Conservation (phyloP, 2,329 filamentous ascomycete genomes). For the Phoma sp. region DNA sequence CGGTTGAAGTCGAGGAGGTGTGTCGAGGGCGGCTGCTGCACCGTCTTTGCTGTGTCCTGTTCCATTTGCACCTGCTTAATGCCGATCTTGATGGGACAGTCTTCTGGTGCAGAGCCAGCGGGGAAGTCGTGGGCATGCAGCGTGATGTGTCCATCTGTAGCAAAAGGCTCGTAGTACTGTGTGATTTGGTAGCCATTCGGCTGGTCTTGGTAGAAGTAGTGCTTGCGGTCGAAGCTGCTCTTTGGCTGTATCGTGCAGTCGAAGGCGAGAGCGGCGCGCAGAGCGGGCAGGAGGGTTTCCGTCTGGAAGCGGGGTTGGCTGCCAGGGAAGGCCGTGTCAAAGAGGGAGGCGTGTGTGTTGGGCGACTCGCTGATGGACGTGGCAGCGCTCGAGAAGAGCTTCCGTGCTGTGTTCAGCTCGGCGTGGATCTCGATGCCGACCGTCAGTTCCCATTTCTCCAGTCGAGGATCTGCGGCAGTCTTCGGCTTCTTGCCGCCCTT, state of each 20-base stretch:
- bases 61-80: slow-evolving; percentile 97
- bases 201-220: slow-evolving; percentile 99
- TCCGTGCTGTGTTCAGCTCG: slow-evolving; percentile 85
- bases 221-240: slow-evolving; percentile 92
- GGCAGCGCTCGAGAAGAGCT: slow-evolving; percentile 79
- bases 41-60: slow-evolving; percentile 95
- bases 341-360: slow-evolving; percentile 86
- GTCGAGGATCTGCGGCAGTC: slow-evolving; percentile 25
- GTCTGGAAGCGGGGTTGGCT: slow-evolving; percentile 85
- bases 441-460: slow-evolving; percentile 83
- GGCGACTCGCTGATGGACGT: slow-evolving; percentile 65
- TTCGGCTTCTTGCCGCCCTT: slow-evolving; percentile 13
- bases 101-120: slow-evolving; percentile 73
- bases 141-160: slow-evolving; percentile 72
- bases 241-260: slow-evolving; percentile 77
- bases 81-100: slow-evolving; percentile 74
- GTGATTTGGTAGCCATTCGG: slow-evolving; percentile 97
- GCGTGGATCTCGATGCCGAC: slow-evolving; percentile 98
- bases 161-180: slow-evolving; percentile 83
- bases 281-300: slow-evolving; percentile 83
- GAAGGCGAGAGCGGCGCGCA: slow-evolving; percentile 85
- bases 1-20: slow-evolving; percentile 93
- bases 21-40: slow-evolving; percentile 73
- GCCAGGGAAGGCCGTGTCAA: slow-evolving; percentile 89
- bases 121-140: slow-evolving; percentile 71